phyloP scores from a whole-genome alignment of 495 filamentous ascomycete genomes.

The Podospora anserina region DNA sequence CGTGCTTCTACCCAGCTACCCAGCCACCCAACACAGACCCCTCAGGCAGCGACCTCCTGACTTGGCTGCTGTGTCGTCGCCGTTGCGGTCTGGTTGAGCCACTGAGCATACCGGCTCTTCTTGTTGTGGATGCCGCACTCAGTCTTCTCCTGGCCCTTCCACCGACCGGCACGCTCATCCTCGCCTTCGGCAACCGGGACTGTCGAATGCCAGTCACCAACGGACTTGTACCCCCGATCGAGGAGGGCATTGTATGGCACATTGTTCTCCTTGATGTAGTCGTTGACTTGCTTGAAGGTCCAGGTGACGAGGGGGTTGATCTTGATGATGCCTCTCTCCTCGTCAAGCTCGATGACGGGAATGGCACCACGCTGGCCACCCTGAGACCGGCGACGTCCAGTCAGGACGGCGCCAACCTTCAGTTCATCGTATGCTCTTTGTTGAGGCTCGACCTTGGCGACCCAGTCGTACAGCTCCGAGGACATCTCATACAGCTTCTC shows the following conservation, averaged over 20 bases:
- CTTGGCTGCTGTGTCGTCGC: conserved; percentile 31
- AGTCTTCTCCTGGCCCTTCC: conserved; percentile 92
- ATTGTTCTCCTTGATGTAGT: conserved; percentile 77
- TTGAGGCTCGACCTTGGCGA: conserved; percentile 95
- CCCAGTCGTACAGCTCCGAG: conserved; percentile 89
- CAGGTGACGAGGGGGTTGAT: conserved; percentile 98
- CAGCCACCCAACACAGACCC: background rate
- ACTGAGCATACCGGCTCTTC: conserved; percentile 85
- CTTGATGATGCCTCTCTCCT: conserved; percentile 83
- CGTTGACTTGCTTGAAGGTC: conserved; percentile 84
- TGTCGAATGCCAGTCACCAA: conserved; percentile 97
- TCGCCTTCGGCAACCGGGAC: conserved; percentile 84
- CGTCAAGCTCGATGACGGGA: conserved; percentile 87
- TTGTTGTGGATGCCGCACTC: conserved; percentile 99
- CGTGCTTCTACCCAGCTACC: background rate
- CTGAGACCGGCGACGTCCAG: conserved; percentile 89
- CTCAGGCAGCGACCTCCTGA: conserved; percentile 7
- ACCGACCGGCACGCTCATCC: conserved; percentile 94
- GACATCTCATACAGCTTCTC: conserved; percentile 80
- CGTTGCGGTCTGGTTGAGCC: conserved; percentile 72
- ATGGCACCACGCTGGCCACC: conserved; percentile 89
- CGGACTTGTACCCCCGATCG: conserved; percentile 89
- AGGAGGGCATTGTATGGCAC: conserved; percentile 93
- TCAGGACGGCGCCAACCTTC: conserved; percentile 86
- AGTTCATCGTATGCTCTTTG: conserved; percentile 88